These are phyloP conservation scores for Suhomyces faveliae DNA, from an alignment of 805 yeast genomes.

Conservation along the genomic window DNA sequence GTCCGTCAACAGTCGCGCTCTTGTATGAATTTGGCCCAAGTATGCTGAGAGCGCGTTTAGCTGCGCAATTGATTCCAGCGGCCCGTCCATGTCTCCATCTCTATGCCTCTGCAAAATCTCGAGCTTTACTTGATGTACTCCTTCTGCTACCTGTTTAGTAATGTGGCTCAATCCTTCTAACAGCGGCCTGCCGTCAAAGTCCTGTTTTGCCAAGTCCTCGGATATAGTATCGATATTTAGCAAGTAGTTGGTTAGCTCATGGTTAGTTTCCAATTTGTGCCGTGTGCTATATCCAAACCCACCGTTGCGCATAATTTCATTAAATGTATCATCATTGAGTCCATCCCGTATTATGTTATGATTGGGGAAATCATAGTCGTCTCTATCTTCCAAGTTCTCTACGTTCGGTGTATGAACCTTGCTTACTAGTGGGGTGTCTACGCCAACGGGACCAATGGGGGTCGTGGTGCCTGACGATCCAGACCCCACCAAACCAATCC, in stretches of 20 bases:
- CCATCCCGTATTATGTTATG: neutral
- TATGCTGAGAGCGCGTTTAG: conserved; percentile 17
- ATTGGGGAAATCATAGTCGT: neutral
- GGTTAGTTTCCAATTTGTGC: conserved; percentile 18
- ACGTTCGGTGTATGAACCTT: neutral
- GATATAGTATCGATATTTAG: conserved; percentile 27
- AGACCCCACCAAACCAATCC: neutral
- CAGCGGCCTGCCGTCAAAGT: conserved; percentile 3
- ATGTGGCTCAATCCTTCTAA: conserved; percentile 7
- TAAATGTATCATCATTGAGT: conserved; percentile 13
- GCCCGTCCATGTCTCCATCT: neutral
- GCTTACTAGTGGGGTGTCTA: neutral
- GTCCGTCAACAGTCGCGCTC: conserved; percentile 19
- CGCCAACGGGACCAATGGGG: neutral
- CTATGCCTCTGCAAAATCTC: neutral
- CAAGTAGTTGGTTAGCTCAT: conserved; percentile 26
- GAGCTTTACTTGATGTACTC: conserved; percentile 1
- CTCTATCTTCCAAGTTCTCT: conserved; percentile 6
- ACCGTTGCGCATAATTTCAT: conserved; percentile 17
- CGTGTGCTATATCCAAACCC: conserved; percentile 16
- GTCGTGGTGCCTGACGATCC: neutral
- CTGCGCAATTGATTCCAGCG: conserved; percentile 7
- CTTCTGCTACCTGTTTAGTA: conserved; percentile 3
- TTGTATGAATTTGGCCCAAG: conserved; percentile 16
- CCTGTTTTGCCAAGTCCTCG: conserved; percentile 12